Conservation (phyloP, 768 basidiomycete species). For the Panaeolus cyanescens region DNA sequence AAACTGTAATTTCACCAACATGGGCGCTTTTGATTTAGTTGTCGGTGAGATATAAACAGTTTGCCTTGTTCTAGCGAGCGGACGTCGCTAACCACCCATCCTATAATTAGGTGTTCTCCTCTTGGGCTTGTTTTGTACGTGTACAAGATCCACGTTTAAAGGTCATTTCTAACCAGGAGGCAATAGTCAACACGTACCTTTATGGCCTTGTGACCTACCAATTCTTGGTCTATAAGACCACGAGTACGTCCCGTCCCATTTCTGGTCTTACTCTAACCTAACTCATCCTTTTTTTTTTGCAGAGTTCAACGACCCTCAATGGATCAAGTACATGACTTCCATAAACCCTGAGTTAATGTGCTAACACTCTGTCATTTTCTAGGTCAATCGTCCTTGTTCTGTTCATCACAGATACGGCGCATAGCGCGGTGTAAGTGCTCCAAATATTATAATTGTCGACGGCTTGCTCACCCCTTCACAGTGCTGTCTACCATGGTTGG, state of each 20-base stretch:
- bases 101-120: conserved; percentile 28
- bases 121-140: conserved; percentile 31
- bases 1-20: conserved; percentile 6
- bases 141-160: neutral
- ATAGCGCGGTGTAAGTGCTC: conserved; percentile 34
- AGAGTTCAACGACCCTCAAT: conserved; percentile 40
- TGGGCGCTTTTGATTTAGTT: conserved; percentile 30
- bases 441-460: conserved; percentile 1
- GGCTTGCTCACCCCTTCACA: conserved; percentile 10
- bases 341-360: neutral
- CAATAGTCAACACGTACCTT: conserved; percentile 33
- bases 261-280: conserved; percentile 1
- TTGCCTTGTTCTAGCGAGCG: neutral
- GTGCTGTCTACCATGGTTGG: conserved; percentile 36
- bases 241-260: conserved; percentile 24
- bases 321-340: conserved; percentile 29
- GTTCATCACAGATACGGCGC: conserved; percentile 36
- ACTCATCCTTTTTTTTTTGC: neutral
- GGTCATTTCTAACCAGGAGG: neutral
- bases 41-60: conserved; percentile 22
- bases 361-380: conserved; percentile 3
- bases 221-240: conserved; percentile 39
- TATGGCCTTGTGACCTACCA: conserved; percentile 45
- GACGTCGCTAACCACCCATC: neutral
- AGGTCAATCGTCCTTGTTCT: conserved; percentile 33